phyloP scores from a whole-genome alignment of 352 stramenopile genomes.

The Globisporangium iwayamae region DNA sequence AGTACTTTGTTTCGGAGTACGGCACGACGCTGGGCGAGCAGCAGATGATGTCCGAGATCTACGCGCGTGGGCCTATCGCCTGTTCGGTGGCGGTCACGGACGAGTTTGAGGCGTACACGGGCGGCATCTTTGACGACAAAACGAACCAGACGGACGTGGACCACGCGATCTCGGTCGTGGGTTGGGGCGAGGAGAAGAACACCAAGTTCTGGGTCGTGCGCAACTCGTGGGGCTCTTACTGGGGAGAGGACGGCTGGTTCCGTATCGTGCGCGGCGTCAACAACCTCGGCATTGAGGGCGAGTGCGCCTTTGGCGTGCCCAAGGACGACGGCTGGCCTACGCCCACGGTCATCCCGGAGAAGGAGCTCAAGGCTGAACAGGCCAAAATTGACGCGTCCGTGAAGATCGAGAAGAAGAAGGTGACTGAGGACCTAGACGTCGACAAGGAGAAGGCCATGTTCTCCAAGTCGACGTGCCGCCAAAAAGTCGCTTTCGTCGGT shows the following conservation, averaged over 20 bases:
- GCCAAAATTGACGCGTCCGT: not conserved
- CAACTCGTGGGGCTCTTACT: conserved; percentile 94
- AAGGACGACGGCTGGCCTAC: conserved; percentile 77
- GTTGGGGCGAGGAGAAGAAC: conserved; percentile 90
- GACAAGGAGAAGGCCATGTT: conserved; percentile 19
- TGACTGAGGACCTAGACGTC: conserved; percentile 8
- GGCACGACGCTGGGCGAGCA: conserved; percentile 87
- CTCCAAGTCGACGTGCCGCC: conserved; percentile 42
- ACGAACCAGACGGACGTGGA: conserved; percentile 63
- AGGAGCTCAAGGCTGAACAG: conserved; percentile 19
- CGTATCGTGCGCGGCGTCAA: conserved; percentile 89
- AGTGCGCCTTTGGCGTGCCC: conserved; percentile 92
- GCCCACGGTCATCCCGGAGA: conserved; percentile 6
- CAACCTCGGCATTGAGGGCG: conserved; percentile 91
- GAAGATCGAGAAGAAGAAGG: not conserved
- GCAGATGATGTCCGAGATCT: conserved; percentile 97
- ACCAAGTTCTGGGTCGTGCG: conserved; percentile 95
- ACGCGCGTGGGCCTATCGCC: conserved; percentile 91
- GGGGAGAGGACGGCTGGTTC: conserved; percentile 96
- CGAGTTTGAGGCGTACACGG: conserved; percentile 89
- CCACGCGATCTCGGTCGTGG: conserved; percentile 95
- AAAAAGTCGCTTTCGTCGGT: conserved; percentile 58
- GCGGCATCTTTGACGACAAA: conserved; percentile 93
- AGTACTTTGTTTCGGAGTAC: conserved; percentile 95
- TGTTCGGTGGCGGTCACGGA: conserved; percentile 92